Evolutionary conservation across 2,329 filamentous ascomycete species (phyloP), one percentile per base, ranked within the genome.

Genomic region (Alternaria rosae): DNA sequence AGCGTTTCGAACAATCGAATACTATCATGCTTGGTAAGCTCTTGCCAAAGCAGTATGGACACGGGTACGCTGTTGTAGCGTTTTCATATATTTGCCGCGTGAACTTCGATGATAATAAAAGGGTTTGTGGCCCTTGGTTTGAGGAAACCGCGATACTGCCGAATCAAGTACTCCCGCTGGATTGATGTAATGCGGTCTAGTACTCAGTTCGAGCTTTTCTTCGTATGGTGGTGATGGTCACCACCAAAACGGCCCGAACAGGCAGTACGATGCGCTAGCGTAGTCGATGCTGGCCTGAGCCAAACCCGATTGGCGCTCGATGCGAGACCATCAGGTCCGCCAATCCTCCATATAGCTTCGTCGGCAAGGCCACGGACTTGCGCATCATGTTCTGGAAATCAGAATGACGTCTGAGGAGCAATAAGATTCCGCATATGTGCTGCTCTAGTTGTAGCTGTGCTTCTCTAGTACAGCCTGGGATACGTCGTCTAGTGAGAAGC

Each of bases 51-150:
- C 79, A 78, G 42, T 82, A 88, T 85, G 47, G 80, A 84, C 62
- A 81, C 81, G 2, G 83, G 85, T 2, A 86, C 86, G 71, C 88
- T 83, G 0, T 86, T 86, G 68, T 88, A 89, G 20, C 86, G 75
- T 76, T 88, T 87, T 86, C 86, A 89, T 1, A 86, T 85, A 61
- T 85, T 85, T 2, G 83, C 80, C 2, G 84, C 81, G 69, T 87
- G 89, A 0, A 86, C 85, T 74, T 90, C 88, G 48, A 89, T 85
- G 5, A 88, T 84, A 15, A 90, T 84, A 1, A 80, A 76, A 0
- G 85, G 85, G 84, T 3, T 82, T 78, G 23, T 67, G 3, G 62
- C 67, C 66, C 80, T 77, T 23, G 80, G 77, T 43, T 76, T 76
- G 42, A 88, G 75, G 1, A 84, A 81, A 20, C 26, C 13, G 25